Base-by-base conservation (phyloP, 2,329 filamentous ascomycete genomes). In the Fusarium mexicanum region DNA sequence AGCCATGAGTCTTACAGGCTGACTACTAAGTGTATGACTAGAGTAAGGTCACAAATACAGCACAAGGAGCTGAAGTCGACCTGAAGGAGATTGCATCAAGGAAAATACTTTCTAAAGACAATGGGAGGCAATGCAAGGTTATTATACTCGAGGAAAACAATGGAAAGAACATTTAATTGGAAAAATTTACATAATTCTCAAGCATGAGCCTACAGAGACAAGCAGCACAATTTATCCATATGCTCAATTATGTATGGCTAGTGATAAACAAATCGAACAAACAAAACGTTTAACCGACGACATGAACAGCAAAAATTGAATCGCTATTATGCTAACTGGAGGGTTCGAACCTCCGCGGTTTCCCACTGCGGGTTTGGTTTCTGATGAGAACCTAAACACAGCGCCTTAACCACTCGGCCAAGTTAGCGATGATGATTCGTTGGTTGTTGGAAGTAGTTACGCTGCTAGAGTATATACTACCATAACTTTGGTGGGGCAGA, bases 331-430 rank as follows among this genome's bases (percentile, higher is more conserved):
- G 72, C 72, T 74, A 75, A 75, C 72, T 74, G 72, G 72, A 74
- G 72, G 72, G 72, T 74, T 74, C 72, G 72, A 74, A 74, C 72
- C 72, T 74, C 72, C 72, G 72, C 72, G 72, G 72, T 74, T 74
- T 74, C 72, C 72, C 72, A 74, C 72, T 74, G 72, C 72, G 72
- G 72, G 68, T 73, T 74, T 75, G 72, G 72, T 69, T 75, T 72
- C 61, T 62, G 57, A 75, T 70, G 6, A 73, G 50, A 74, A 75
- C 72, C 72, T 74, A 74, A 74, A 74, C 72, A 74, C 72, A 74
- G 72, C 72, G 72, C 72, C 72, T 74, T 74, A 74, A 74, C 72
- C 72, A 75, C 72, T 74, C 72, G 72, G 72, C 72, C 72, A 74
- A 74, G 72, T 75, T 75, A 74, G 72, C 72, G 66, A 71, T 73